Evolutionary conservation across 2,329 filamentous ascomycete genomes (phyloP), one percentile per base, ranked within the genome.

Genomic region (Orbilia brochopaga): DNA sequence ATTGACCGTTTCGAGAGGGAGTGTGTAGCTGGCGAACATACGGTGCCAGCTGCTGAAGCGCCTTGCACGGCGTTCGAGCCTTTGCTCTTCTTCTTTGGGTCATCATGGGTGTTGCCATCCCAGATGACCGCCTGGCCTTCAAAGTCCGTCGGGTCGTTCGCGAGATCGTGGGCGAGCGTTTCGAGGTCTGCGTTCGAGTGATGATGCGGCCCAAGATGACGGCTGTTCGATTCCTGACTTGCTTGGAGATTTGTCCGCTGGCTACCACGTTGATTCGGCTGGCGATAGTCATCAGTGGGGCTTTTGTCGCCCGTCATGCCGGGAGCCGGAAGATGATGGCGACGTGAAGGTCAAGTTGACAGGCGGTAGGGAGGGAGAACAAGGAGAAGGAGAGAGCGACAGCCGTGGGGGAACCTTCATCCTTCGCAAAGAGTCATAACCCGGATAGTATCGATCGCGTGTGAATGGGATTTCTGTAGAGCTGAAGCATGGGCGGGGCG

Each of bases 1-100:
- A 32, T 2, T 27, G 2, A 11, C 10, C 5, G 23, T 15, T 2
- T 23, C 5, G 27, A 23, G 2, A 27, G 11, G 24, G 13, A 10
- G 24, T 10, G 7, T 30, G 10, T 2, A 30, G 50, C 21, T 27
- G 19, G 3, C 27, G 10, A 6, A n/a, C 61, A 52, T 35, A 65
- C 61, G 30, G 57, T 60, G 11, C 69, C 61, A 37, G 69, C 69
- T 1, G 69, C 69, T 3, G 69, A 73, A 32, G 62, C 69, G 17
- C 69, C 69, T 55, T 73, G 69, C 2, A 73, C 62, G 30, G 69
- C 63, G 17, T 73, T 73, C 42, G 51, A 60, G 23, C 67, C 55
- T 53, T 65, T 72, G 23, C 55, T 61, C 51, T 73, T 73, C 62
- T 62, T 61, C 42, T 57, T 66, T 23, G 61, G 69, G 24, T 73